These are phyloP conservation scores for Colletotrichum phormii DNA, from an alignment of 2,329 filamentous ascomycete genomes.

Conservation along the genomic window DNA sequence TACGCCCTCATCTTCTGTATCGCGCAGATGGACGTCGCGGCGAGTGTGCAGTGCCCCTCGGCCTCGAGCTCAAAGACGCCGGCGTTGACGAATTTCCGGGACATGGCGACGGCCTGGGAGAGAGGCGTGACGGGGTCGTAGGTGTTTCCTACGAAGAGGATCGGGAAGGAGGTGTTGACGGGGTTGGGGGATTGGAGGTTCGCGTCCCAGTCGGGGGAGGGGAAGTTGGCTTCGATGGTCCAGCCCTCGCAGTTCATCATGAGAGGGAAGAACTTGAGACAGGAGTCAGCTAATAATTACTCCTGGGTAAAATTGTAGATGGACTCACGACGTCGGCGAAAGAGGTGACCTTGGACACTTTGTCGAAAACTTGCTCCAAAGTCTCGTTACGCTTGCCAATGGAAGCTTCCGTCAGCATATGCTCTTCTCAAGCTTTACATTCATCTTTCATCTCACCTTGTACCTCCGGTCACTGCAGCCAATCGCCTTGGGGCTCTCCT, in stretches of 20 bases:
- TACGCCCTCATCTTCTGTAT: conserved; percentile 49
- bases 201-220: conserved; percentile 43
- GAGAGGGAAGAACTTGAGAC: conserved; percentile 44
- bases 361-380: conserved; percentile 44
- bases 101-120: conserved; percentile 54
- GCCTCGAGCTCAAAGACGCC: conserved; percentile 51
- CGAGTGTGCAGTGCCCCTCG: conserved; percentile 50
- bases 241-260: conserved; percentile 50
- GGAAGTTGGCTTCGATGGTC: conserved; percentile 46
- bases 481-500: conserved; percentile 38
- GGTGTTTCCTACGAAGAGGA: conserved; percentile 68
- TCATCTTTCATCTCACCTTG: conserved; percentile 30
- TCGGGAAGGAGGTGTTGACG: conserved; percentile 59
- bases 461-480: conserved; percentile 48
- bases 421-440: neutral
- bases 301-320: too few species aligned
- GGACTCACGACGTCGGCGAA: conserved; percentile 51
- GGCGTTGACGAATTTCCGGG: conserved; percentile 49
- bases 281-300: conserved; percentile 16
- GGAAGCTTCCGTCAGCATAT: neutral
- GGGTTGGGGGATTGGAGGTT: conserved; percentile 40
- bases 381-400: conserved; percentile 45
- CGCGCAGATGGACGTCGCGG: conserved; percentile 51
- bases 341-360: conserved; percentile 45
- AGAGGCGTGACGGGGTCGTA: conserved; percentile 71